Conservation (phyloP, 2,329 filamentous ascomycete genomes). For the Claviceps paspali region DNA sequence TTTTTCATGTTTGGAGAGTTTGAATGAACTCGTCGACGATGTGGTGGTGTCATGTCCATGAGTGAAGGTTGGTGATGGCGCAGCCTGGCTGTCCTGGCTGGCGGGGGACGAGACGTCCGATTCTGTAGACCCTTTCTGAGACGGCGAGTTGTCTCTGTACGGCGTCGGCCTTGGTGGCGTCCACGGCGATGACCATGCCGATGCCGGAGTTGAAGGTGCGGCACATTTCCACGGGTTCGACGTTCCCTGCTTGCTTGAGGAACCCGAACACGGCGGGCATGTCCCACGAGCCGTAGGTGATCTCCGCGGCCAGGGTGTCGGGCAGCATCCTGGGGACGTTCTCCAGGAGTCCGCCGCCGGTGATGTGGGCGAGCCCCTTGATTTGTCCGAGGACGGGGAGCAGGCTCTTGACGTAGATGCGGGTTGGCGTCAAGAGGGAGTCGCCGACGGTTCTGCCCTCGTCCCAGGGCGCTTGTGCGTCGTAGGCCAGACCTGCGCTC, state of each 20-base stretch:
- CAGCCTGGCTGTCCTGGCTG: slow-evolving; percentile 21
- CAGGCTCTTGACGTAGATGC: slow-evolving; percentile 80
- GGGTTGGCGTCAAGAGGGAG: slow-evolving; percentile 73
- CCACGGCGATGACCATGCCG: slow-evolving; percentile 83
- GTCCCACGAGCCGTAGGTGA: slow-evolving; percentile 63
- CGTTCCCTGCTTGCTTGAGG: slow-evolving; percentile 60
- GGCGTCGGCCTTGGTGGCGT: slow-evolving; percentile 42
- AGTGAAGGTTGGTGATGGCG: slow-evolving; percentile 19
- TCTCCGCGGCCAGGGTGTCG: slow-evolving; percentile 56
- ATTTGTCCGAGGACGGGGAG: slow-evolving; percentile 54
- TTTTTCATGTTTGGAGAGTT: too few species aligned
- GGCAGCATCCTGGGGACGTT: slow-evolving; percentile 94
- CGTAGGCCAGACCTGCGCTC: slow-evolving; percentile 54
- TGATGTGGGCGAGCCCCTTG: slow-evolving; percentile 94
- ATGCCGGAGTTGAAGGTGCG: slow-evolving; percentile 90
- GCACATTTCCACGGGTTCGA: slow-evolving; percentile 67
- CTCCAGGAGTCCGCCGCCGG: slow-evolving; percentile 80
- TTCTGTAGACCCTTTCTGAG: slow-evolving; percentile 58
- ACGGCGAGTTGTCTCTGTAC: slow-evolving; percentile 45
- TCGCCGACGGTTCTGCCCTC: slow-evolving; percentile 47
- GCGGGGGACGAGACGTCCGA: slow-evolving; percentile 56
- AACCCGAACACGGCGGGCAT: slow-evolving; percentile 72
- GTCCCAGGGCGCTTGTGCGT: slow-evolving; percentile 64
- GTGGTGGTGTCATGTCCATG: slow-evolving; percentile 17
- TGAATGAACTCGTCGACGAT: too few species aligned